Evolutionary conservation across 2,329 filamentous ascomycete species (phyloP), one percentile per base, ranked within the genome.

Genomic region (Trichophyton benhamiae): DNA sequence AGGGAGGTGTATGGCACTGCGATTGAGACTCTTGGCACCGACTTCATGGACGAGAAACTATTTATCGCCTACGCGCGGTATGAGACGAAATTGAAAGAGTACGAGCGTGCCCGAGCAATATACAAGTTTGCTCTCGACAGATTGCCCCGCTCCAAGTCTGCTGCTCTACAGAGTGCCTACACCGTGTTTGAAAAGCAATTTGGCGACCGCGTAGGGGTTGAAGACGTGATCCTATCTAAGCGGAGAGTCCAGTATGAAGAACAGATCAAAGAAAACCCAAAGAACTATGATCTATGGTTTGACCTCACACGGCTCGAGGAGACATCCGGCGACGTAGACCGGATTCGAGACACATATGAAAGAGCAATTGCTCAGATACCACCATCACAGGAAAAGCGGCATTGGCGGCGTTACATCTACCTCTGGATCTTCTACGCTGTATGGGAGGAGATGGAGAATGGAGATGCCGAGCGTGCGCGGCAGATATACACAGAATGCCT

Each of bases 101-200:
- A 94, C 70, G 92, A 97, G 74, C 87, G 94, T 6, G 87, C 92
- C 2, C 81, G 94, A 64, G 91, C 92, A 36, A 97, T 99, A 67
- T 99, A 95, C 81, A 96, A 96, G 71, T 96, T 95, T 71, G 92
- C 92, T 25, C 78, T 99, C 5, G 94, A 99, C 73, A 87, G 92
- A 59, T 82, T 99, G 65, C 88, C 94, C 9, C 84, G 94, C 22
- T 95, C 90, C 11, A 91, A 87, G 72, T 94, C 92, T 0, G 85
- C 87, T 74, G 79, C 82, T 13, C 80, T 99, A 7, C 92, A 99
- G 77, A 95, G 95, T 72, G 86, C 91, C 13, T 99, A 97, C 72
- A 97, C 92, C 0, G 92, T 89, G 0, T 99, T 99, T 67, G 94
- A 99, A 76, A 99, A 99, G 77, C 94, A 99, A 69, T 99, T 90